Percentiles rank a stretch among this genome's conserved stretches.
phyloP scores from a whole-genome alignment of 805 yeast genomes.

The Nakazawaea ishiwadae region DNA sequence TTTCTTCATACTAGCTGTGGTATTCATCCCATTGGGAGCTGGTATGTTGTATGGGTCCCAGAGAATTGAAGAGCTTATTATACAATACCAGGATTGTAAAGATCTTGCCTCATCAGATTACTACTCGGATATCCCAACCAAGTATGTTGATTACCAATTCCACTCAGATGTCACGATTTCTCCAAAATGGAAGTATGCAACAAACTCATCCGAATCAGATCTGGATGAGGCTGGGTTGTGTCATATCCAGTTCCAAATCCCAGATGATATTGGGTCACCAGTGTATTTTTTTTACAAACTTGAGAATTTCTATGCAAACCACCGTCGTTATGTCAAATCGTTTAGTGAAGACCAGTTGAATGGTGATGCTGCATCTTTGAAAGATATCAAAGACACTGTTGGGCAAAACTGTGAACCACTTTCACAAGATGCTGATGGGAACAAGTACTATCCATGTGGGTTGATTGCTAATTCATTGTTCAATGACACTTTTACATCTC shows the following conservation, averaged over 20 bases:
- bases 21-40: conserved; percentile 91
- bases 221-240: conserved; percentile 54
- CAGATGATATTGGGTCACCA: conserved; percentile 68
- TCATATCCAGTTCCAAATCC: conserved; percentile 67
- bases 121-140: conserved; percentile 55
- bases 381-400: conserved; percentile 46
- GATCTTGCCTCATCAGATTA: conserved; percentile 36
- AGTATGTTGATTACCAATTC: conserved; percentile 57
- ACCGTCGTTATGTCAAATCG: conserved; percentile 88
- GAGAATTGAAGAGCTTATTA: conserved; percentile 69
- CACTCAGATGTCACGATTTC: conserved; percentile 30
- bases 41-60: conserved; percentile 72
- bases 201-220: conserved; percentile 34
- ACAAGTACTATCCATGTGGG: conserved; percentile 74
- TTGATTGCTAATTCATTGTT: conserved; percentile 76
- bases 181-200: conserved; percentile 64
- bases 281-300: conserved; percentile 75
- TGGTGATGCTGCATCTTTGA: conserved; percentile 60
- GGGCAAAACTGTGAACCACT: conserved; percentile 66
- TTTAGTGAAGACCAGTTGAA: conserved; percentile 75
- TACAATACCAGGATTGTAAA: conserved; percentile 74
- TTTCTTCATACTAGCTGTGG: conserved; percentile 63
- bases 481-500: conserved; percentile 65
- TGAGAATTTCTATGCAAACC: conserved; percentile 89
- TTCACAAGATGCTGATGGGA: conserved; percentile 41